Evolutionary conservation across 2,329 filamentous ascomycete genomes (phyloP).

Genomic region (Massarina eburnea): DNA sequence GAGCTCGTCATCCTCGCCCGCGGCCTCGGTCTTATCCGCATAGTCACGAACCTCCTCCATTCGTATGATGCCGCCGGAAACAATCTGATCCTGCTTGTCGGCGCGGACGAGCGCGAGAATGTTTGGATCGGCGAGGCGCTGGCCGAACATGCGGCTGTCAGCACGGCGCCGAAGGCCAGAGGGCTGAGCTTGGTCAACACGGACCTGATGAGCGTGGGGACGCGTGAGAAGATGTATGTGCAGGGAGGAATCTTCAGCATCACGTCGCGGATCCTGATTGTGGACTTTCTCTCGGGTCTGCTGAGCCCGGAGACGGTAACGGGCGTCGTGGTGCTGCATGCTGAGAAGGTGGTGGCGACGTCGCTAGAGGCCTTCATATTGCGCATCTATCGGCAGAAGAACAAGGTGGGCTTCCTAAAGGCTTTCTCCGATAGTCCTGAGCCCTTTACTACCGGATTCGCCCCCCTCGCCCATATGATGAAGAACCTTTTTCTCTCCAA

Average conservation of each 20-base stretch:
- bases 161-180: constrained; percentile 76
- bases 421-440: constrained; percentile 94
- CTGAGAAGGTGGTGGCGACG: constrained; percentile 81
- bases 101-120: constrained; percentile 91
- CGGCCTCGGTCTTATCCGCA: constrained; percentile 85
- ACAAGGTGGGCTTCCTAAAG: constrained; percentile 91
- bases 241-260: constrained; percentile 92
- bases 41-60: constrained; percentile 94
- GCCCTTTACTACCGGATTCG: constrained; percentile 84
- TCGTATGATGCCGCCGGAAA: constrained; percentile 95
- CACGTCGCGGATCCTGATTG: constrained; percentile 91
- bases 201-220: constrained; percentile 82
- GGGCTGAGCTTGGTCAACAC: constrained; percentile 93
- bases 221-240: constrained; percentile 88
- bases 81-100: constrained; percentile 85
- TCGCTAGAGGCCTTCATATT: constrained; percentile 94
- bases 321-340: constrained; percentile 83
- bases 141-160: constrained; percentile 92
- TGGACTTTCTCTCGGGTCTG: constrained; percentile 84
- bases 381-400: constrained; percentile 89
- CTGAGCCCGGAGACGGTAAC: constrained; percentile 83
- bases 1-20: constrained; percentile 89
- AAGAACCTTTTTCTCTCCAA: constrained; percentile 88
- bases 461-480: constrained; percentile 86
- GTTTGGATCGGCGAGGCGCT: constrained; percentile 95